A percentile compares a stretch with the other conserved stretches of the same genome.
Conservation (phyloP, 257 asterid species). For the Echium plantagineum region DNA sequence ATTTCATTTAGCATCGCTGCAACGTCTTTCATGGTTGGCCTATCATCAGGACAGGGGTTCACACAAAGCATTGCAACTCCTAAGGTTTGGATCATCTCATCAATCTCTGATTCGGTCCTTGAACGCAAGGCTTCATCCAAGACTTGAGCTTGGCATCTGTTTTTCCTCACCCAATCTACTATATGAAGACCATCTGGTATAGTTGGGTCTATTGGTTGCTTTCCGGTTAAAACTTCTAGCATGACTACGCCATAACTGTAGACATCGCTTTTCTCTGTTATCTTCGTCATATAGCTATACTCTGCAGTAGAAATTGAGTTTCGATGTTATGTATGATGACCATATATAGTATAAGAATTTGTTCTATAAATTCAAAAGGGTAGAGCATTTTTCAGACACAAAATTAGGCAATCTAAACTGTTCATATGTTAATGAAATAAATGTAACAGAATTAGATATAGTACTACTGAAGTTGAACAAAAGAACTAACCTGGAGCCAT, state of each 20-base stretch:
- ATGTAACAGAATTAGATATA: too few relatives aligned
- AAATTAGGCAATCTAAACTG: too few relatives aligned
- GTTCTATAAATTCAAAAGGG: too few relatives aligned
- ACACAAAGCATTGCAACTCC: conserved; percentile 84
- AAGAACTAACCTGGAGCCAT: conserved; percentile 70
- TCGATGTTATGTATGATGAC: too few relatives aligned
- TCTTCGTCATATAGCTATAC: conserved; percentile 68
- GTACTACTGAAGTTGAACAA: too few relatives aligned
- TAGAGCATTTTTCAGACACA: too few relatives aligned
- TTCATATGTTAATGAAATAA: too few relatives aligned
- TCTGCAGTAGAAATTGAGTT: conserved; percentile 24
- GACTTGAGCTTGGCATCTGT: conserved; percentile 32
- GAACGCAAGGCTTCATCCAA: conserved; percentile 33
- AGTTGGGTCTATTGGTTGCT: conserved; percentile 73
- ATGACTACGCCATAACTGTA: conserved; percentile 84
- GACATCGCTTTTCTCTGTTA: conserved; percentile 77
- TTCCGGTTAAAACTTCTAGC: conserved; percentile 65
- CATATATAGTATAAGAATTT: too few relatives aligned
- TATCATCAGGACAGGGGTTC: conserved; percentile 52
- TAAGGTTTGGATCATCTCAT: conserved; percentile 70
- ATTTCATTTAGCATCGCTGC: conserved; percentile 78
- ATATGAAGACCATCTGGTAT: conserved; percentile 75
- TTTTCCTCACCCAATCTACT: conserved; percentile 72
- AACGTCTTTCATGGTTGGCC: conserved; percentile 78
- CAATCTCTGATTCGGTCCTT: conserved; percentile 46